Percentiles rank a stretch among this genome's conserved stretches.
phyloP scores from a whole-genome alignment of 148 eudicot species.

The Chenopodium suecicum region DNA sequence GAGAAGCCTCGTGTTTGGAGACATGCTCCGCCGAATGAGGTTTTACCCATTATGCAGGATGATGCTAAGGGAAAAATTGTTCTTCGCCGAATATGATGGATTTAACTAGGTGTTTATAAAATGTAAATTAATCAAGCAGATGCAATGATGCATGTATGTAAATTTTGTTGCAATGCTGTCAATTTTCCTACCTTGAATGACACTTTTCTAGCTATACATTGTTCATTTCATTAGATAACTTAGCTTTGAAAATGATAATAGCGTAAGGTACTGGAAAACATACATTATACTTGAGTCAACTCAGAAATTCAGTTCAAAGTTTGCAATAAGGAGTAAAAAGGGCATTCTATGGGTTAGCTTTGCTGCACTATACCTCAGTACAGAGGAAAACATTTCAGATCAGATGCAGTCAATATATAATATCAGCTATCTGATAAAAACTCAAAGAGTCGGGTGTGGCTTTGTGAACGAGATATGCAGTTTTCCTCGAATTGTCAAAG shows the following conservation, averaged over 20 bases:
- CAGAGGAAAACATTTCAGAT: too few relatives aligned
- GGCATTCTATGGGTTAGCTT: too few relatives aligned
- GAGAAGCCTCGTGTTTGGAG: conserved; percentile 61
- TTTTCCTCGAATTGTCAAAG: too few relatives aligned
- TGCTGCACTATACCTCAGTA: too few relatives aligned
- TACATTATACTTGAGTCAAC: not conserved
- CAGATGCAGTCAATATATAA: too few relatives aligned
- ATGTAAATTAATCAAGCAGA: not conserved
- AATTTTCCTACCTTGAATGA: not conserved
- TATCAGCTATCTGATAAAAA: not conserved
- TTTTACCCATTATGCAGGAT: conserved; percentile 53
- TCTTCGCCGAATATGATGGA: conserved; percentile 46
- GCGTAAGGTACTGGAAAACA: not conserved
- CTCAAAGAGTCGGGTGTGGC: not conserved
- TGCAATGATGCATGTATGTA: not conserved
- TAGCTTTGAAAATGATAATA: not conserved
- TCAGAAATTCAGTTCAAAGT: too few relatives aligned
- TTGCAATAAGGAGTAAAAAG: too few relatives aligned
- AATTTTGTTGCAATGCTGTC: not conserved
- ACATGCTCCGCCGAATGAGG: conserved; percentile 47
- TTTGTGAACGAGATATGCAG: too few relatives aligned
- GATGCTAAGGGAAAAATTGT: conserved; percentile 74
- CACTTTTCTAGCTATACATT: not conserved
- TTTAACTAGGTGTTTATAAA: not conserved
- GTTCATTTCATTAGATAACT: not conserved